Percentiles rank a stretch among this genome's conserved stretches.
Evolutionary conservation across 352 stramenopile species (phyloP).

Genomic region (Nothophytophthora sp.): DNA sequence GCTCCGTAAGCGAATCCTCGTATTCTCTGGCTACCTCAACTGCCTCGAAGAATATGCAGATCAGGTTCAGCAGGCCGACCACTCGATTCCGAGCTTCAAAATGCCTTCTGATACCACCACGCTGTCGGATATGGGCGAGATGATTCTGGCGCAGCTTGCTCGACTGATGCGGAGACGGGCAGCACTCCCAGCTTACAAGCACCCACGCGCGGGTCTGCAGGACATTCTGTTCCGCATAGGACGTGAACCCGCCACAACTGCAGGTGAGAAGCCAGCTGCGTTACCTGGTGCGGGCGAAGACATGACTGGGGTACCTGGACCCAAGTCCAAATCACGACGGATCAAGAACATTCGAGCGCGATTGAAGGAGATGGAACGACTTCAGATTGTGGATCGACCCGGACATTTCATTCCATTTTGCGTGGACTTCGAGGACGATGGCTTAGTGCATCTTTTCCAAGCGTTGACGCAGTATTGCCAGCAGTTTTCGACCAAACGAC

Average conservation of each 20-base stretch:
- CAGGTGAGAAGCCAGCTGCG: constrained; percentile 12
- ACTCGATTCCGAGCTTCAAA: too few species aligned
- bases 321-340: constrained; percentile 47
- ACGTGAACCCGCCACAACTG: constrained; percentile 17
- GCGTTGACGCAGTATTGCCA: constrained; percentile 25
- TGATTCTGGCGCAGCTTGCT: constrained; percentile 35
- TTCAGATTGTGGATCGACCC: constrained; percentile 34
- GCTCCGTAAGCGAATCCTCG: constrained; percentile 47
- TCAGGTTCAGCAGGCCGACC: too few species aligned
- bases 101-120: constrained; percentile 3
- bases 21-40: constrained; percentile 72
- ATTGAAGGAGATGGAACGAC: constrained; percentile 39
- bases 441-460: constrained; percentile 37
- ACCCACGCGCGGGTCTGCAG: constrained; percentile 40
- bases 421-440: constrained; percentile 52
- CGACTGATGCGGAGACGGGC: constrained; percentile 37
- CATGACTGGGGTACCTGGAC: constrained; percentile 6
- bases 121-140: constrained; percentile 28
- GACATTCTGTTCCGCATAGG: constrained; percentile 49
- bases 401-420: constrained; percentile 70
- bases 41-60: constrained; percentile 75
- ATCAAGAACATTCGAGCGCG: constrained; percentile 64
- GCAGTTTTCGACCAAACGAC: constrained; percentile 1
- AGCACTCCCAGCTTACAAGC: constrained; percentile 48
- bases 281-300: neutral